Percentiles rank a stretch among this genome's conserved stretches.
Evolutionary conservation across 345 rosid genomes (phyloP).

Genomic region (Toxicodendron radicans): DNA sequence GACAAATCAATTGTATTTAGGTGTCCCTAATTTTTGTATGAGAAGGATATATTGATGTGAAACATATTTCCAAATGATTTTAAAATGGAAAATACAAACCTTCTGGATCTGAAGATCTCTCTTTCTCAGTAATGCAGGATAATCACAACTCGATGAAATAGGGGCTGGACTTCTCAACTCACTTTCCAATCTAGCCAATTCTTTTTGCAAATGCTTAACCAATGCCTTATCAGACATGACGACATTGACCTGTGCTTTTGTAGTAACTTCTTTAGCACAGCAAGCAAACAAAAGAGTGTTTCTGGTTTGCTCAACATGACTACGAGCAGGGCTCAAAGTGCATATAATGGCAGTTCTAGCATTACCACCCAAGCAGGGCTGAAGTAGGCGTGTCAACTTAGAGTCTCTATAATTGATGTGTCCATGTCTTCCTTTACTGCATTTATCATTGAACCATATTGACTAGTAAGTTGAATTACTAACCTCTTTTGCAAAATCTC

Average conservation of each 20-base stretch:
- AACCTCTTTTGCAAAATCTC: neutral
- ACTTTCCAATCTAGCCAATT: constrained; percentile 87
- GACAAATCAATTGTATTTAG: neutral
- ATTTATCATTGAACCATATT: constrained; percentile 26
- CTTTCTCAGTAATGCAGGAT: constrained; percentile 66
- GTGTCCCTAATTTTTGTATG: neutral
- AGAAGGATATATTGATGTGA: neutral
- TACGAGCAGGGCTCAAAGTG: constrained; percentile 94
- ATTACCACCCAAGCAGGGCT: constrained; percentile 96
- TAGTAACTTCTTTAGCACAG: constrained; percentile 95
- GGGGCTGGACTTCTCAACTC: constrained; percentile 79
- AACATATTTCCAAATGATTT: constrained; percentile 8
- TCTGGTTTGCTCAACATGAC: constrained; percentile 98
- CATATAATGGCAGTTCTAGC: constrained; percentile 96
- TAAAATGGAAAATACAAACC: constrained; percentile 43
- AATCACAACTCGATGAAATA: constrained; percentile 55
- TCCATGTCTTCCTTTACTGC: constrained; percentile 90
- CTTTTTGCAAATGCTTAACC: constrained; percentile 92
- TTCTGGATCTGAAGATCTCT: constrained; percentile 91
- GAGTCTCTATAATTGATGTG: constrained; percentile 97
- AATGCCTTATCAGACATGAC: constrained; percentile 99
- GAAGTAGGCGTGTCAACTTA: constrained; percentile 87
- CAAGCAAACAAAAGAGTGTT: constrained; percentile 96
- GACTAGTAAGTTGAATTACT: constrained; percentile 14
- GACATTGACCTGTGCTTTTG: constrained; percentile 94